Evolutionary conservation across 2,329 filamentous ascomycete species (phyloP), one percentile per base, ranked within the genome.

Genomic region (Mariannaea sp.): DNA sequence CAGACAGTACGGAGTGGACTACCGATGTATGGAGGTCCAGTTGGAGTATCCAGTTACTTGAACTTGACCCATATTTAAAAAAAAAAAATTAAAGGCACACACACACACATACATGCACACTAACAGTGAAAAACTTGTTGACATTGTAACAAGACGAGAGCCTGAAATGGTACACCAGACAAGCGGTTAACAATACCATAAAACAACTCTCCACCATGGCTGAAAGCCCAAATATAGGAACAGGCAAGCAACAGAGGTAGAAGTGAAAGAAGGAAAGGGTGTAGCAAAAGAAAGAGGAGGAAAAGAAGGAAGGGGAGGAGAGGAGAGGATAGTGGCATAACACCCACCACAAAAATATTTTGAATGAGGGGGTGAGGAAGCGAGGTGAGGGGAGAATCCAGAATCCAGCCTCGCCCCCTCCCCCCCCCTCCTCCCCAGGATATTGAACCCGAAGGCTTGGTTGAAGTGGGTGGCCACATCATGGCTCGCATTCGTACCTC

Each of bases 381-480:
- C 19, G 39, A 33, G 30, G 35, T n/a, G 36, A 17, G 19, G 12
- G 36, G 36, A 19, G 19, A 40, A n/a, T n/a, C n/a, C n/a, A 57
- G 53, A 56, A 61, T 58, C 49, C 49, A 39, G 49, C 33, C 49
- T 49, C n/a, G n/a, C n/a, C n/a, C n/a, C n/a, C n/a, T n/a, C n/a
- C n/a, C n/a, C n/a, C n/a, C n/a, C n/a, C n/a, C n/a, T n/a, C n/a
- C n/a, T n/a, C n/a, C n/a, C 49, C 27, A 53, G 45, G 49, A 48
- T 44, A 49, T n/a, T 24, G 39, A 53, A 65, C 63, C 63, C 63
- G 63, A 65, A 66, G 58, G 56, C 56, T 65, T 65, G 63, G 63
- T 12, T 24, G 22, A 66, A 62, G 63, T 63, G 61, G 55, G 64
- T n/a, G 20, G 19, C 61, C 61, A 59, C 58, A 63, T 56, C 61